Conservation (phyloP, 352 stramenopile species). For the Blastocystis sp. region DNA sequence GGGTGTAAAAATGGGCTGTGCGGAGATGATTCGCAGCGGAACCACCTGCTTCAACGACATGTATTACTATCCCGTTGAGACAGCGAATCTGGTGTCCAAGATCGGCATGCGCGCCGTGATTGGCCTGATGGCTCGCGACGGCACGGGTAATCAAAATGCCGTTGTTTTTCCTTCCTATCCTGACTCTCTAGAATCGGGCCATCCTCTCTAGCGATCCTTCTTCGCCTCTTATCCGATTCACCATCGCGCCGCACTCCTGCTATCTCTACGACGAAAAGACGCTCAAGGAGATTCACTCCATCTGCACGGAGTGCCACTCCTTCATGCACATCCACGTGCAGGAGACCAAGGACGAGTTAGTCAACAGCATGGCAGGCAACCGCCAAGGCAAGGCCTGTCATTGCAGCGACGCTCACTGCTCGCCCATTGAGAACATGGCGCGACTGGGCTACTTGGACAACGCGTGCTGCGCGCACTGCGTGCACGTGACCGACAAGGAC, state of each 20-base stretch:
- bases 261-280: constrained; percentile 80
- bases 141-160: background rate
- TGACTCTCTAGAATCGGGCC: background rate
- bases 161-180: background rate
- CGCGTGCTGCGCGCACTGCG: constrained; percentile 78
- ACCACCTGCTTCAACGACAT: constrained; percentile 87
- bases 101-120: constrained; percentile 77
- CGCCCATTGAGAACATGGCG: constrained; percentile 79
- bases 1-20: constrained; percentile 76
- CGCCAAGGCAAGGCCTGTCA: constrained; percentile 80
- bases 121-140: constrained; percentile 47
- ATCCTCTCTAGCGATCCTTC: background rate
- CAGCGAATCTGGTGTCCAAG: constrained; percentile 75
- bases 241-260: constrained; percentile 80
- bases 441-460: constrained; percentile 79
- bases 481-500: constrained; percentile 80
- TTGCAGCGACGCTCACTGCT: constrained; percentile 78
- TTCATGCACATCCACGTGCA: constrained; percentile 83
- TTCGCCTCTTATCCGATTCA: constrained; percentile 71
- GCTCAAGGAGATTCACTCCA: constrained; percentile 73
- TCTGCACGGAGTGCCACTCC: constrained; percentile 75
- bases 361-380: constrained; percentile 78
- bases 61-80: constrained; percentile 81
- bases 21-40: constrained; percentile 82
- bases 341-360: constrained; percentile 80